These are phyloP conservation scores for Perilla frutescens DNA, from an alignment of 257 asterid species.

Conservation along the genomic window DNA sequence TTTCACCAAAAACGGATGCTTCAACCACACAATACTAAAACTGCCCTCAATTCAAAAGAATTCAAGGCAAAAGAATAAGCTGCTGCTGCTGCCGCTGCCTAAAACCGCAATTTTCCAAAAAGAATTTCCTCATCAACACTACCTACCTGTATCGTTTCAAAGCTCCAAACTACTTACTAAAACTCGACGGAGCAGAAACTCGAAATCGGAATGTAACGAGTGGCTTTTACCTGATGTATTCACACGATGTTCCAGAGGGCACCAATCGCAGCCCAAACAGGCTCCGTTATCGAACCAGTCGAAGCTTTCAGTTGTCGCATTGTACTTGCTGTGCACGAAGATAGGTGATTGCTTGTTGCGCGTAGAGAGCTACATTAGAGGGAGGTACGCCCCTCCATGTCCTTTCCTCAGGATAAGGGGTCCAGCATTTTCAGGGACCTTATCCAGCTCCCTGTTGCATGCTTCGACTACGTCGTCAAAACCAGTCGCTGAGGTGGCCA, in stretches of 20 bases:
- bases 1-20: slow-evolving; percentile 22
- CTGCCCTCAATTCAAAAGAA: slow-evolving; percentile 39
- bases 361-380: slow-evolving; percentile 66
- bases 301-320: not conserved
- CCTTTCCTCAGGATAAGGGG: slow-evolving; percentile 98
- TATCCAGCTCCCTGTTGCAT: slow-evolving; percentile 78
- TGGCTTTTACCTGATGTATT: slow-evolving; percentile 29
- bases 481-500: slow-evolving; percentile 85
- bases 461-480: slow-evolving; percentile 66
- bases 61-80: slow-evolving; percentile 46
- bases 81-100: slow-evolving; percentile 39
- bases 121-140: slow-evolving; percentile 44
- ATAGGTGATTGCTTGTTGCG: not conserved
- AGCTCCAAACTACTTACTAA: slow-evolving; percentile 33
- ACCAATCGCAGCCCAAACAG: slow-evolving; percentile 1
- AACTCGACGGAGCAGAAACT: slow-evolving; percentile 31
- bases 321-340: slow-evolving; percentile 4
- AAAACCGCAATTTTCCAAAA: slow-evolving; percentile 45
- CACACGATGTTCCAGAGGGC: slow-evolving; percentile 16
- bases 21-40: slow-evolving; percentile 28
- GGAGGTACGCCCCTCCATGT: slow-evolving; percentile 97
- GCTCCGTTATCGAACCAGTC: slow-evolving; percentile 8
- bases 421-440: slow-evolving; percentile 95
- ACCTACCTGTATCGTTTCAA: slow-evolving; percentile 36
- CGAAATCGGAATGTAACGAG: slow-evolving; percentile 26